Percentiles rank a stretch among this genome's conserved stretches.
These are phyloP conservation scores for Taphrina sp. DNA, from an alignment of 1,139 yeast species.

Conservation along the genomic window DNA sequence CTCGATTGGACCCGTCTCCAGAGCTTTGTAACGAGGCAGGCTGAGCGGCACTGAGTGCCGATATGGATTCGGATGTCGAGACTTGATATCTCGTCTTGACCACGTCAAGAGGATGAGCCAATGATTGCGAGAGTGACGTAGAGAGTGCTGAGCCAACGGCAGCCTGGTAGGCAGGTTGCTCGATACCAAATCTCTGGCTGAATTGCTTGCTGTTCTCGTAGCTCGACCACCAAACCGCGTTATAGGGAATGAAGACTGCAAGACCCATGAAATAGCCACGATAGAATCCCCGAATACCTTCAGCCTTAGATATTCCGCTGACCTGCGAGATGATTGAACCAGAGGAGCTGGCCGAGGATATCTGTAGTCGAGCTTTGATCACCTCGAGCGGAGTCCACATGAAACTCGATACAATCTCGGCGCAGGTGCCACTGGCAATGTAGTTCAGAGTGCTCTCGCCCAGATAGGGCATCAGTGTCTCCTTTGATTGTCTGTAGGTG, in stretches of 20 bases:
- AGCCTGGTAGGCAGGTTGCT: conserved; percentile 24
- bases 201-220: conserved; percentile 35
- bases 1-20: not conserved
- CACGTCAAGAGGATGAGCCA: conserved; percentile 48
- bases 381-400: conserved; percentile 54
- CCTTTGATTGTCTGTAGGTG: conserved; percentile 47
- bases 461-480: conserved; percentile 44
- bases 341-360: conserved; percentile 36
- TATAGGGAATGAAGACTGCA: conserved; percentile 38
- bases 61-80: conserved; percentile 22
- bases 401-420: conserved; percentile 48
- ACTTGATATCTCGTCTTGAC: conserved; percentile 50
- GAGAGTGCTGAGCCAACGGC: conserved; percentile 46
- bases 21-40: not conserved
- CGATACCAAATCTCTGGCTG: conserved; percentile 7
- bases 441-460: conserved; percentile 47
- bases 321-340: conserved; percentile 40
- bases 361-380: conserved; percentile 49
- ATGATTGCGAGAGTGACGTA: conserved; percentile 46
- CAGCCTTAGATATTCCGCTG: conserved; percentile 42
- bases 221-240: conserved; percentile 38
- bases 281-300: conserved; percentile 47
- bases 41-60: not conserved
- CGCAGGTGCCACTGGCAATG: conserved; percentile 46
- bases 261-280: conserved; percentile 49